Evolutionary conservation across 1,284 basidiomycete species (phyloP), one percentile per base, ranked within the genome.

Genomic region (Cerioporus squamosus): DNA sequence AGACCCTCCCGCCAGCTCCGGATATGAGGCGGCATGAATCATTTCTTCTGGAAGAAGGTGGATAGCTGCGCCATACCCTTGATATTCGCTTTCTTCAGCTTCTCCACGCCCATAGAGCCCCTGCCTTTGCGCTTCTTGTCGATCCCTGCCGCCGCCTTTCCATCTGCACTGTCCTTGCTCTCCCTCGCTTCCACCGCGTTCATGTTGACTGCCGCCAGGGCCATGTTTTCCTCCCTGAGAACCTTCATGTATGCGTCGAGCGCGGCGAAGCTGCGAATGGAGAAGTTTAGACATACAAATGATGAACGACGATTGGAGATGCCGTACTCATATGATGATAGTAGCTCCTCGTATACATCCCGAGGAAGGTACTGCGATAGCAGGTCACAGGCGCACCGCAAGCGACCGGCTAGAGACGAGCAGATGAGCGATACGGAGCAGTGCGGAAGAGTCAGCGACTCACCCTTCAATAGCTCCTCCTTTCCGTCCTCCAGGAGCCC

Each of bases 51-150:
- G 66, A 94, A 94, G 73, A 92, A 92, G 33, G 78, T 83, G 2
- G 87, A 88, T 26, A 94, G 68, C 72, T 91, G 92, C 36, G 86
- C 76, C 92, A 94, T 94, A 20, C 91, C 90, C 65, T 78, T 83
- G 12, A 84, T 81, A 65, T 90, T 91, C 5, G 72, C 88, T 70
- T 90, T 93, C 74, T 91, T 93, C 66, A 94, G 75, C 71, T 88
- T 86, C 67, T 90, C 88, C 1, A 92, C 88, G 0, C 91, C 91
- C 15, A 83, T 78, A 1, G 90, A 90, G 0, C 72, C 77, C 63
- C 86, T 88, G 49, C 81, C 83, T 67, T 88, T 86, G 55, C 88
- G 82, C 67, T 90, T 91, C 61, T 83, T 81, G 57, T 68, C 53
- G 12, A 74, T 56, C 31, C 61, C 65, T 22, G 61, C 60, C n/a